Base-by-base conservation (phyloP, 192 early-diverging fungal genomes). In the Geosiphon pyriformis region DNA sequence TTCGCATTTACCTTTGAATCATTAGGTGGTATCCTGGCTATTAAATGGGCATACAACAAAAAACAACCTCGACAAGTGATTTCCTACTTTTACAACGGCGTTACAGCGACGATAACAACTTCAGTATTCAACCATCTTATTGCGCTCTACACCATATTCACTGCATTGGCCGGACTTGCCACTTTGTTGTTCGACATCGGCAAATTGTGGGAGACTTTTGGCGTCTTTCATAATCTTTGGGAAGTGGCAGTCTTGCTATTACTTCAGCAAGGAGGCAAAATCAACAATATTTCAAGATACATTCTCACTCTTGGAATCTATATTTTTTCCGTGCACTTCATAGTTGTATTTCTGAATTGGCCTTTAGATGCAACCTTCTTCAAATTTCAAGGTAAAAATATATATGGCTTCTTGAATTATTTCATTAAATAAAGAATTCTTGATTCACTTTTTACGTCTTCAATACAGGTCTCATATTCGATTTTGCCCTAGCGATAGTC, bases 291-390 rank as follows among this genome's bases (percentile, higher is more conserved):
- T 29, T 47, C 25, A 31, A 0, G 4, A 30, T n/a, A 42, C 2
- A 22, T 32, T 48, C 52, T 68, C 65, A 34, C 18, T 7, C 37
- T 42, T 42, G 52, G 52, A 26, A 54, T 30, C 1, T 65, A 69
- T 52, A 17, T 64, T 25, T 4, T 68, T 3, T 1, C 26, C 1
- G 54, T 53, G 7, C 54, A 63, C 17, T 7, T 34, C 6, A 22
- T 73, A 8, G 26, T 47, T 7, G 23, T 73, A 18, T 0, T 57
- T 3, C 2, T 65, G 33, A 59, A 67, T 22, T 73, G 72, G 72
- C 72, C 72, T 20, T 65, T 69, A 11, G 72, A 73, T 59, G 72
- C 67, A 11, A 6, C 69, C 10, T 73, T 69, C 53, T 73, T 73
- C 61, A 73, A 73, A 48, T 68, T 68, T 26, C 67, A 69, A 56